These are phyloP conservation scores for Fraxinus excelsior DNA, from an alignment of 257 asterid genomes.

Conservation along the genomic window DNA sequence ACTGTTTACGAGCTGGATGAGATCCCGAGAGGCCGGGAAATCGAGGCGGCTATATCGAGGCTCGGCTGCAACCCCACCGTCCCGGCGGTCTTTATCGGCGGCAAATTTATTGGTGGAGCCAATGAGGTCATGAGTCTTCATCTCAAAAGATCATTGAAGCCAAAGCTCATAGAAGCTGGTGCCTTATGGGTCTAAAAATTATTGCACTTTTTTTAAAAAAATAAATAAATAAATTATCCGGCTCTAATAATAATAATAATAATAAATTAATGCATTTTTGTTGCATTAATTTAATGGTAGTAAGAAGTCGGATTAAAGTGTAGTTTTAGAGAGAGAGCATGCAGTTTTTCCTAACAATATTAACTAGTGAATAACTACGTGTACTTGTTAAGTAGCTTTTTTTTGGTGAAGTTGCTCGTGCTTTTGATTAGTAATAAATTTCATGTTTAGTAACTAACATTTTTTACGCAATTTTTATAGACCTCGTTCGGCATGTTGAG, in stretches of 20 bases:
- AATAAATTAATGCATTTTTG: constrained; percentile 13
- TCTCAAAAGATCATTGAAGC: constrained; percentile 57
- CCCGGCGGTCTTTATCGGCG: constrained; percentile 77
- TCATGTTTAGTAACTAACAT: neutral
- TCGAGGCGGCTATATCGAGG: constrained; percentile 65
- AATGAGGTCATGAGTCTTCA: constrained; percentile 81
- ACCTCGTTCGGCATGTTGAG: neutral
- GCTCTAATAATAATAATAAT: neutral
- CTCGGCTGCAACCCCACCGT: constrained; percentile 53
- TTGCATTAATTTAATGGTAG: constrained; percentile 6
- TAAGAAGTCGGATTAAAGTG: constrained; percentile 23
- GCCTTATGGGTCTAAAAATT: constrained; percentile 66
- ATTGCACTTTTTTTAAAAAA: neutral
- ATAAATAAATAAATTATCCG: neutral
- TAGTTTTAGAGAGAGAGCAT: constrained; percentile 26
- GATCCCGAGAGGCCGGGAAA: constrained; percentile 56
- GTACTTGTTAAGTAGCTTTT: constrained; percentile 20
- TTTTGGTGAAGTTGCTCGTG: constrained; percentile 30
- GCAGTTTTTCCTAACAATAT: constrained; percentile 33
- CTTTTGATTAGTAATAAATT: neutral
- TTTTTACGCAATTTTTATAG: neutral
- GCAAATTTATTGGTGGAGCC: constrained; percentile 67
- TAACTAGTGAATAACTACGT: constrained; percentile 15
- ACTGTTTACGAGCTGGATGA: constrained; percentile 72
- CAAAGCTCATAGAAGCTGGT: constrained; percentile 75